Conservation (phyloP, 2,329 filamentous ascomycete species). For the Juglanconis juglandina region DNA sequence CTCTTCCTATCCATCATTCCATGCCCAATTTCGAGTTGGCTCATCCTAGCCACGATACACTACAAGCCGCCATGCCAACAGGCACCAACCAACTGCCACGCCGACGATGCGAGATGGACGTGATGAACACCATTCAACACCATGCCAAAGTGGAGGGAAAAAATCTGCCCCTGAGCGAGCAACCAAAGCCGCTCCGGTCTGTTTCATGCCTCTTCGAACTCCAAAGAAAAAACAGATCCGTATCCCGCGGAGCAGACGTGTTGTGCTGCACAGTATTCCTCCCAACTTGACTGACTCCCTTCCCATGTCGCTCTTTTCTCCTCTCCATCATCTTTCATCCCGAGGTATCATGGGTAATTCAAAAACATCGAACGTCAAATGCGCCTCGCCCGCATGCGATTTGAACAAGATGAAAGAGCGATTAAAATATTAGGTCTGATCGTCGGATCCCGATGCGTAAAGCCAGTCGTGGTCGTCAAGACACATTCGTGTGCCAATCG, state of each 20-base stretch:
- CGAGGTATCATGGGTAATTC: conserved; percentile 16
- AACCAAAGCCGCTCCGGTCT: neutral
- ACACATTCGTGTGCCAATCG: neutral
- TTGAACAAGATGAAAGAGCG: conserved; percentile 6
- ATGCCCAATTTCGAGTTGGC: too few relatives aligned
- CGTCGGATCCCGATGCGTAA: conserved; percentile 1
- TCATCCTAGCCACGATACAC: neutral
- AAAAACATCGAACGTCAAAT: neutral
- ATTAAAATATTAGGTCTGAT: conserved; percentile 12
- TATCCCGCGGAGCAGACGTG: neutral
- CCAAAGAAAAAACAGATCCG: neutral
- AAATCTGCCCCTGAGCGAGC: neutral
- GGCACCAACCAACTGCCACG: neutral
- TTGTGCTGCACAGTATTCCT: neutral
- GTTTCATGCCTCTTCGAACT: neutral
- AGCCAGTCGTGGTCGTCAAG: neutral
- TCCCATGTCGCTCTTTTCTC: neutral
- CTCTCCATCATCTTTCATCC: neutral
- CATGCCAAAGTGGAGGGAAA: neutral
- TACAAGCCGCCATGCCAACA: neutral
- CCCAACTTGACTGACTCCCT: neutral
- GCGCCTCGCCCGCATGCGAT: conserved; percentile 7
- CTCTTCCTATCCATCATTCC: too few relatives aligned
- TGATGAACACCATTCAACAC: neutral
- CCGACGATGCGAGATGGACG: neutral